Base-by-base conservation (phyloP, 2,329 filamentous ascomycete species). In the Pezicula radicicola region DNA sequence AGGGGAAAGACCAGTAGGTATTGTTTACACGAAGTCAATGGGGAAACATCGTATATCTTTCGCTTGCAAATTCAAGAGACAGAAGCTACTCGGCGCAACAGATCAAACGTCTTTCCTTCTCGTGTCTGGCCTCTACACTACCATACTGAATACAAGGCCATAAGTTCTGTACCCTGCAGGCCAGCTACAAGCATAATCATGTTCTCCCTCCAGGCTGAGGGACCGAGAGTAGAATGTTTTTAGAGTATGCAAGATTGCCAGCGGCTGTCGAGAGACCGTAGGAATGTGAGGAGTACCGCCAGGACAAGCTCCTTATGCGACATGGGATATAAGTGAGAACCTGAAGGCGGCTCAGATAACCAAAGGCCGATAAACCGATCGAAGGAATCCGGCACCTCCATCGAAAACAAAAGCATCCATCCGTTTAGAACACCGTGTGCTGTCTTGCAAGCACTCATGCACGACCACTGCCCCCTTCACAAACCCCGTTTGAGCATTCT, bases 41-140 rank as follows among this genome's bases (percentile, higher is more conserved):
- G 44, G 28, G 49, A 51, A 45, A 48, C 28, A 48, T 40, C 35
- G 40, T 30, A 45, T 45, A 30, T 45, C 42, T 52, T 49, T 50
- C 50, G 48, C 47, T 53, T 49, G 48, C 43, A 55, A 48, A 57
- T 55, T 50, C 46, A 21, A 54, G 30, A 27, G 47, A 55, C 51
- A 51, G 46, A 51, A 36, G 45, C 50, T 21, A 54, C 46, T 27
- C 51, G 50, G 53, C 60, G 60, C 59, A 61, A 62, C 60, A 62
- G 60, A 65, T 65, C 63, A 46, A 59, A 62, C 56, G 55, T 61
- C 57, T 62, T 61, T 58, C 58, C 55, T 60, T 59, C 60, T 49
- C 53, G 54, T 55, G 41, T 55, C 25, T 35, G 12, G 30, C 54
- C 55, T 54, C 55, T 58, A 60, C 55, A 60, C 55, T 60, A 59